A percentile compares a stretch with the other conserved stretches of the same genome.
Evolutionary conservation across 768 basidiomycete species (phyloP).

Genomic region (Lentinus brumalis): DNA sequence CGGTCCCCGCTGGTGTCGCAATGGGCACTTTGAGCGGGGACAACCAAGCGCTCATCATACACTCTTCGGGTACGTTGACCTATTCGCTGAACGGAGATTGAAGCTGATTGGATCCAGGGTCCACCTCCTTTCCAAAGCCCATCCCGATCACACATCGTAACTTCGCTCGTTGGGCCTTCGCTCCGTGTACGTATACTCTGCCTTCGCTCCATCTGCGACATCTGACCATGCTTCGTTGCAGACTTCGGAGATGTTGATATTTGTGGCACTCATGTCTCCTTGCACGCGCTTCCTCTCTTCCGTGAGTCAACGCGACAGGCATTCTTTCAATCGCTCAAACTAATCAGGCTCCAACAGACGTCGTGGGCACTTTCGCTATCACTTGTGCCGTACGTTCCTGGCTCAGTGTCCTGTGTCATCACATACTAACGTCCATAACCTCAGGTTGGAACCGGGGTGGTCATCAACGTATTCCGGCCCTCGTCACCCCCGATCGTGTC

Average conservation of each 20-base stretch:
- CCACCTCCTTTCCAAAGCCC: constrained; percentile 33
- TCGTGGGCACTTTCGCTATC: constrained; percentile 9
- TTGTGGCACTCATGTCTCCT: constrained; percentile 15
- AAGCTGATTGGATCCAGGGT: constrained; percentile 16
- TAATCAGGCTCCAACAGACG: neutral
- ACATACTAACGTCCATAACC: neutral
- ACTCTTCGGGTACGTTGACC: constrained; percentile 18
- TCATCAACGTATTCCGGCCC: constrained; percentile 26
- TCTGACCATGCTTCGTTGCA: neutral
- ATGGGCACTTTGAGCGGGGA: constrained; percentile 1
- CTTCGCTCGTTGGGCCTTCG: constrained; percentile 20
- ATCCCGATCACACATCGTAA: constrained; percentile 22
- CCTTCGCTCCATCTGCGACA: too few relatives aligned
- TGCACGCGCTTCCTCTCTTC: constrained; percentile 28
- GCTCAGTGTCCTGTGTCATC: neutral
- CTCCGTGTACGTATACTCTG: constrained; percentile 4
- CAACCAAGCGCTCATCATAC: constrained; percentile 2
- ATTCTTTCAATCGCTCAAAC: too few relatives aligned
- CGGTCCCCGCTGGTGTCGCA: neutral
- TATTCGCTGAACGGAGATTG: too few relatives aligned
- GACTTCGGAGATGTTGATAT: constrained; percentile 22
- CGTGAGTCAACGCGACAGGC: constrained; percentile 16
- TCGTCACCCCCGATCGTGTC: constrained; percentile 22
- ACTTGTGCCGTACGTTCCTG: constrained; percentile 5
- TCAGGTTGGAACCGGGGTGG: constrained; percentile 18